Evolutionary conservation across 495 filamentous ascomycete species (phyloP), one percentile per base, ranked within the genome.

Genomic region (Lophium mytilinum): DNA sequence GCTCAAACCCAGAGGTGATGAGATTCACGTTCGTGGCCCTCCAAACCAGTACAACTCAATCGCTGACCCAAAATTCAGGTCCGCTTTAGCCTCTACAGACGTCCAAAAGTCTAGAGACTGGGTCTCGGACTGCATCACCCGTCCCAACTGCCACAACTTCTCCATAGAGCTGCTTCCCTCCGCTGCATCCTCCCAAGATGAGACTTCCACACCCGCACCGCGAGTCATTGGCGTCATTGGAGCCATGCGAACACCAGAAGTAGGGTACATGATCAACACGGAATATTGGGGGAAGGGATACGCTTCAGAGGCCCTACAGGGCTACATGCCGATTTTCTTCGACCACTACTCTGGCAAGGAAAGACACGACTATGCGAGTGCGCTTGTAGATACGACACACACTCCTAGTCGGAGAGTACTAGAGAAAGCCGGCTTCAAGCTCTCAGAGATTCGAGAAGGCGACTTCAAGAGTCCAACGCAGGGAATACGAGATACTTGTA

Each of bases 151-250:
- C 56, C 63, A 60, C 60, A 67, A 59, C 49, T 67, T 67, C 49
- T 19, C 36, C 37, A 60, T 67, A 41, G 64, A 67, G 52, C 62
- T 67, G 14, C 62, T 67, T 6, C 64, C 61, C 34, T 40, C 42
- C 12, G 30, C 19, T 36, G 12, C 18, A 18, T 34, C 53, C 24
- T 10, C 19, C 3, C 17, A 11, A 9, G 30, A 47, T 19, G 9
- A 42, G 21, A 15, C 0, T 33, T 9, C 48, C 37, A 11, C n/a
- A 17, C 37, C 40, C 48, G 48, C 8, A 34, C 53, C 56, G 36
- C 61, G 55, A 24, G 61, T 67, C 41, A 67, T 67, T 21, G 64
- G 64, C 18, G 18, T 61, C 10, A 53, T 67, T 17, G 64, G 64
- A 10, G 62, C 62, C 9, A 53, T 62, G 8, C 50, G 64, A 24